Evolutionary conservation across 148 eudicot species (phyloP), one percentile per base, ranked within the genome.

Genomic region (Chenopodium album): DNA sequence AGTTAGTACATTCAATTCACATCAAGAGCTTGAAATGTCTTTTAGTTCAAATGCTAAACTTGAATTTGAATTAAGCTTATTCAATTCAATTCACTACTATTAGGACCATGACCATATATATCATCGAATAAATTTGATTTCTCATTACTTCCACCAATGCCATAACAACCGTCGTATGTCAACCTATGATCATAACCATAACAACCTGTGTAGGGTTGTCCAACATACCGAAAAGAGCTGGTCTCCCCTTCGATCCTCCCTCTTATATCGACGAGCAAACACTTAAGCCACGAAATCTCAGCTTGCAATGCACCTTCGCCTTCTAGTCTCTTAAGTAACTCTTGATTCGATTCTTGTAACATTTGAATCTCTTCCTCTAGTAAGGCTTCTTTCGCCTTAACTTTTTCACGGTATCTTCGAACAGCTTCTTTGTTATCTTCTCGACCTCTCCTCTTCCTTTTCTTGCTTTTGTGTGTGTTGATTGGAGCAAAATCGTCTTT

Each of bases 181-280:
- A 37, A 37, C 44, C 44, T 37, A 5, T 37, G 44, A 37, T 37
- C 44, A 37, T 37, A 37, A 37, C 7, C 44, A 37, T 37, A 37
- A 37, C 44, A 37, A 37, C 44, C 5, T 37, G 44, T 37, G 44
- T 37, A 37, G 44, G 44, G 44, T 37, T 5, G 44, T 37, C 44
- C 44, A 37, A 7, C 44, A 50, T 94, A 92, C 46, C 97, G 98
- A 82, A 94, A 94, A 16, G 91, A 85, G 16, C 98, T 95, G 56
- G 92, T 90, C 82, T 92, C 97, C 63, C 95, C 98, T 85, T 94
- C 97, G 65, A 94, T 88, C 74, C 98, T 87, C 28, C 98, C 97
- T 81, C 98, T 82, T 47, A 94, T 86, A 70, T 94, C 98, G 78
- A 93, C 97, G 78, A 94, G 97, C 87, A 93, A 84, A 86, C 93